phyloP scores from a whole-genome alignment of 352 stramenopile genomes.

The Lagenidium giganteum region DNA sequence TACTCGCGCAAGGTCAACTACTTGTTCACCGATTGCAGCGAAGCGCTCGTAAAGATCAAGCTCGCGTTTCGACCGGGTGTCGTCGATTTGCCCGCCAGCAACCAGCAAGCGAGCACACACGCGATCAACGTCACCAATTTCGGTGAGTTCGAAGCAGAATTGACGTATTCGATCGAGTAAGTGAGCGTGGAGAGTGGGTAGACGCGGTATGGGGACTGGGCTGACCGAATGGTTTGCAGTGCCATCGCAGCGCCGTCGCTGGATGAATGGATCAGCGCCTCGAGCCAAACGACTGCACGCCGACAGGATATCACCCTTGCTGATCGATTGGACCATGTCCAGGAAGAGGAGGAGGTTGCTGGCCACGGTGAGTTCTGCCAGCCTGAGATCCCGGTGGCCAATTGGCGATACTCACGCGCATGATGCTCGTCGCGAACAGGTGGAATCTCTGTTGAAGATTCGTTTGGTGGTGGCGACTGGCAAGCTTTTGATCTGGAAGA shows the following conservation, averaged over 20 bases:
- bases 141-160: slow-evolving; percentile 79
- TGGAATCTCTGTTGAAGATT: slow-evolving; percentile 65
- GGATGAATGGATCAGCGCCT: slow-evolving; percentile 76
- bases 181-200: slow-evolving; percentile 7
- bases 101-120: slow-evolving; percentile 60
- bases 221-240: slow-evolving; percentile 24
- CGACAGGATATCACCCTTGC: slow-evolving; percentile 84
- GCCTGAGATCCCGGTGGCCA: not conserved
- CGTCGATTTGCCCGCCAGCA: slow-evolving; percentile 64
- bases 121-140: slow-evolving; percentile 85
- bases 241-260: slow-evolving; percentile 55
- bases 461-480: slow-evolving; percentile 73
- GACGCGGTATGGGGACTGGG: not conserved
- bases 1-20: slow-evolving; percentile 98
- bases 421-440: slow-evolving; percentile 25
- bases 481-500: slow-evolving; percentile 82
- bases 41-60: slow-evolving; percentile 99
- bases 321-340: slow-evolving; percentile 44
- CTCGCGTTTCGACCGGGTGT: slow-evolving; percentile 90
- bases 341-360: slow-evolving; percentile 41
- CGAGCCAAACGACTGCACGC: slow-evolving; percentile 70
- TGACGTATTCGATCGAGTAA: slow-evolving; percentile 84
- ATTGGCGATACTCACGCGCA: not conserved
- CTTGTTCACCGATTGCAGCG: slow-evolving; percentile 97
- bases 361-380: slow-evolving; percentile 33